phyloP scores from a whole-genome alignment of 176 grass and related monocot genomes.

The Cenchrus fungigraminus region DNA sequence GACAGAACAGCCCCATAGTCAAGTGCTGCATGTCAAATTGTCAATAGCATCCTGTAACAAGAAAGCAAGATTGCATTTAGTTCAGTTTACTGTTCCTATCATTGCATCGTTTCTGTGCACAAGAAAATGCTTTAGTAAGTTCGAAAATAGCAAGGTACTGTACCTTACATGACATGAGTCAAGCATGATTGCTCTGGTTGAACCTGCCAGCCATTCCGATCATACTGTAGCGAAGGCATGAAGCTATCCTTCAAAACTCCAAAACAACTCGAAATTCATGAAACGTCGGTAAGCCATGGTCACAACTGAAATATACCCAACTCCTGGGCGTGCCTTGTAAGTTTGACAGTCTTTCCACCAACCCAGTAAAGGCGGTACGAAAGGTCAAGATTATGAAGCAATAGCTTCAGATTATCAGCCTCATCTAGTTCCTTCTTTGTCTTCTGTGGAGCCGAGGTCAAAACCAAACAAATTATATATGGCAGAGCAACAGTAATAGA shows the following conservation, averaged over 20 bases:
- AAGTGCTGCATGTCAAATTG: conserved; percentile 19
- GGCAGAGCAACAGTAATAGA: background rate
- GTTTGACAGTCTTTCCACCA: conserved; percentile 63
- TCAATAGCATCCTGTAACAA: conserved; percentile 6
- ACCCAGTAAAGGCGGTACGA: conserved; percentile 87
- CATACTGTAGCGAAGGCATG: background rate
- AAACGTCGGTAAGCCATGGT: conserved; percentile 29
- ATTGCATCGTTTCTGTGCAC: background rate
- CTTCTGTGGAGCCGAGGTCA: conserved; percentile 42
- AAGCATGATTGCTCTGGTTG: background rate
- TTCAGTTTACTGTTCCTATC: conserved; percentile 3
- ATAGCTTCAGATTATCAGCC: conserved; percentile 70
- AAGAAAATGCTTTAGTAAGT: background rate
- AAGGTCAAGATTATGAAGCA: conserved; percentile 90
- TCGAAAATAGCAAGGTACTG: conserved; percentile 21
- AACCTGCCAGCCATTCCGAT: background rate
- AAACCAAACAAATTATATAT: conserved; percentile 24
- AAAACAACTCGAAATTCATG: conserved; percentile 38
- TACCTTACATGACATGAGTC: conserved; percentile 35
- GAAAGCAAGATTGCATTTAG: conserved; percentile 7
- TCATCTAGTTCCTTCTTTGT: conserved; percentile 60
- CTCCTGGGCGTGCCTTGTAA: conserved; percentile 74
- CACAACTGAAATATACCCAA: conserved; percentile 94
- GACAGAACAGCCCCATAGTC: conserved; percentile 15
- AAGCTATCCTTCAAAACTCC: conserved; percentile 12